Evolutionary conservation across 2,329 filamentous ascomycete species (phyloP).

Genomic region (Pochonia chlamydosporia): DNA sequence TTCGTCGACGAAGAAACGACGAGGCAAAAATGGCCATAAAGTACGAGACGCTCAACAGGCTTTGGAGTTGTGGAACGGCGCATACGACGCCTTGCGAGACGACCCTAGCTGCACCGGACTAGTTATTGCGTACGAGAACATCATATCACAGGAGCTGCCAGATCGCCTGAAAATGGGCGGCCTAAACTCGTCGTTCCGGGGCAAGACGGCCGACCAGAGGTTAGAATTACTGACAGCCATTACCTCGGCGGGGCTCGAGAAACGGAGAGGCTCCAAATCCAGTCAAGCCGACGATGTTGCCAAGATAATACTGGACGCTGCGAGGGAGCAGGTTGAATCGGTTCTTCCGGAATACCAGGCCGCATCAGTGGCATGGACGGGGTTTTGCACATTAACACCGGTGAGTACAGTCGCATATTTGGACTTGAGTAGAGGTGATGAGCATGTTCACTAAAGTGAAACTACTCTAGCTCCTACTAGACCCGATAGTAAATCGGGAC

Average conservation of each 20-base stretch:
- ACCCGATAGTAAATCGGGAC: conserved; percentile 26
- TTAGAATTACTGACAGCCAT: conserved; percentile 24
- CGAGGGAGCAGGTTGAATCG: conserved; percentile 20
- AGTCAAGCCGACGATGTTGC: conserved; percentile 22
- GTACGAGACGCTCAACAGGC: conserved; percentile 9
- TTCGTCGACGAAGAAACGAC: neutral
- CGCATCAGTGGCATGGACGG: conserved; percentile 28
- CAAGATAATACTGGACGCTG: conserved; percentile 20
- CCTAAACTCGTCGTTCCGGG: conserved; percentile 18
- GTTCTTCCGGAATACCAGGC: conserved; percentile 20
- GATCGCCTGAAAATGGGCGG: conserved; percentile 23
- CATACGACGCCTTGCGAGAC: conserved; percentile 26
- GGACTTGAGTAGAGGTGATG: too few relatives aligned
- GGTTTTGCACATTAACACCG: conserved; percentile 30
- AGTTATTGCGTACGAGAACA: conserved; percentile 29
- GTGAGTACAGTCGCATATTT: conserved; percentile 15
- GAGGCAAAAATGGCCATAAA: neutral
- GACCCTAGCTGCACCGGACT: conserved; percentile 22
- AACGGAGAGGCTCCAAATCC: conserved; percentile 20
- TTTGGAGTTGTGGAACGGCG: conserved; percentile 27
- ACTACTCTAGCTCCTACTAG: conserved; percentile 24
- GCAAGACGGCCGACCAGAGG: conserved; percentile 19
- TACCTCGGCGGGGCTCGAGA: conserved; percentile 22
- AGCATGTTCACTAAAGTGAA: neutral
- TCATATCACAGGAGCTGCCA: conserved; percentile 28